phyloP scores from a whole-genome alignment of 768 basidiomycete species.

The Mycena vulgaris region DNA sequence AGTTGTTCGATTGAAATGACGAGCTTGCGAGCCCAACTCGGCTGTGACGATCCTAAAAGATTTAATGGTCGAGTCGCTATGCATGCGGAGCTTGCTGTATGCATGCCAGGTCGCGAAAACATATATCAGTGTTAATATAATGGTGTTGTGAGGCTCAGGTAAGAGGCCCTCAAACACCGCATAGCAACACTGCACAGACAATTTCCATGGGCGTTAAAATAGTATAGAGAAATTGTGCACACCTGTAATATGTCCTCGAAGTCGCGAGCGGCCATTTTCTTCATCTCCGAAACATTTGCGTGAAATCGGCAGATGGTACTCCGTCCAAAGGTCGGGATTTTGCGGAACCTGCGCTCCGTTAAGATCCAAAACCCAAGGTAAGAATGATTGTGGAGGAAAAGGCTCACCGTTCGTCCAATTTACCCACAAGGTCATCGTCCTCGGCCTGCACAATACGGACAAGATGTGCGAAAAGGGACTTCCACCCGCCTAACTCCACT shows the following conservation, averaged over 20 bases:
- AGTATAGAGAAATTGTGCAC: not conserved
- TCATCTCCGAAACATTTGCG: too few species aligned
- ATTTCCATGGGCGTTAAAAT: not conserved
- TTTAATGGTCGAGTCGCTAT: slow-evolving; percentile 30
- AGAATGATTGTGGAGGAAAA: not conserved
- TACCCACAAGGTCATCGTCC: not conserved
- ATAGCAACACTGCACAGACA: slow-evolving; percentile 44
- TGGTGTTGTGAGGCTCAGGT: too few species aligned
- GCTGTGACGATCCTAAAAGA: slow-evolving; percentile 25
- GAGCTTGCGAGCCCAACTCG: not conserved
- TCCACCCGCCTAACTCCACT: slow-evolving; percentile 1
- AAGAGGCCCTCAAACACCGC: slow-evolving; percentile 55
- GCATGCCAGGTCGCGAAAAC: slow-evolving; percentile 42
- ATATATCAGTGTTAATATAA: slow-evolving; percentile 35
- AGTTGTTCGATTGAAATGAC: slow-evolving; percentile 32
- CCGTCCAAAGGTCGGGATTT: too few species aligned
- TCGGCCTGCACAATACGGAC: not conserved
- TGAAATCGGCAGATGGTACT: too few species aligned
- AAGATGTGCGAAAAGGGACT: not conserved
- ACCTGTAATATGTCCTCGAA: slow-evolving; percentile 2
- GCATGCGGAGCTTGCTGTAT: slow-evolving; percentile 42
- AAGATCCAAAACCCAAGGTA: too few species aligned
- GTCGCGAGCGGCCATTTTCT: not conserved
- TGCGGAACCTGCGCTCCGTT: not conserved
- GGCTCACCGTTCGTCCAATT: not conserved